Base-by-base conservation (phyloP, 768 basidiomycete genomes). In the Cystobasidium ongulense region DNA sequence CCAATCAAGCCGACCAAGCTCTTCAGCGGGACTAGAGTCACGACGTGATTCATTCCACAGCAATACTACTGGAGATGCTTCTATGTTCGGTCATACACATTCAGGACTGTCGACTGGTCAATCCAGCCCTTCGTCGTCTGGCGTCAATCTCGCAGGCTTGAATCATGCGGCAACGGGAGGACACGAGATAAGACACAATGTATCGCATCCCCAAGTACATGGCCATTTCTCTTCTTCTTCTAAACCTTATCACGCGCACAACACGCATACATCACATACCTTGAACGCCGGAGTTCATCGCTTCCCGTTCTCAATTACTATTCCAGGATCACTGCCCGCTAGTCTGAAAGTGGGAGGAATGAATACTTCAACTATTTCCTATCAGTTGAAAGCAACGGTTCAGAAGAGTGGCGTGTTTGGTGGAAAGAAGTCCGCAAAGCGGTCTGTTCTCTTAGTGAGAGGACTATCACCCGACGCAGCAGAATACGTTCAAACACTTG, bases 401-500 rank as follows among this genome's bases (percentile, higher is more conserved):
- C 84, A 86, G 8, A 88, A 93, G 1, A 86, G 89, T 0, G 90
- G 90, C 23, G 65, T 90, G 72, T 75, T 78, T 23, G 86, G 86
- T 43, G 82, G 84, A 63, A 90, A 90, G 78, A 85, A 91, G 72
- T 86, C 88, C 65, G 84, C 86, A 1, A 81, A 84, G 41, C 82
- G 83, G 62, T 85, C 87, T 13, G 86, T 97, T 62, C 82, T 84
- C 72, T 83, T 98, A 75, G 77, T 90, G 61, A 87, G 92, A 57
- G 87, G 88, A 1, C 89, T 93, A 79, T 84, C 87, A 23, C 80
- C 86, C 0, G 92, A 93, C 75, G 89, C 94, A 0, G 86, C 96
- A 77, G 95, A 97, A 81, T 97, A 91, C 83, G 94, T 92, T 78
- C 93, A 97, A 80, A 92, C 92, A 1, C 85, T 96, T 73, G 95